Evolutionary conservation across 345 rosid genomes (phyloP), one percentile per base, ranked within the genome.

Genomic region (Lenwebbia sp.): DNA sequence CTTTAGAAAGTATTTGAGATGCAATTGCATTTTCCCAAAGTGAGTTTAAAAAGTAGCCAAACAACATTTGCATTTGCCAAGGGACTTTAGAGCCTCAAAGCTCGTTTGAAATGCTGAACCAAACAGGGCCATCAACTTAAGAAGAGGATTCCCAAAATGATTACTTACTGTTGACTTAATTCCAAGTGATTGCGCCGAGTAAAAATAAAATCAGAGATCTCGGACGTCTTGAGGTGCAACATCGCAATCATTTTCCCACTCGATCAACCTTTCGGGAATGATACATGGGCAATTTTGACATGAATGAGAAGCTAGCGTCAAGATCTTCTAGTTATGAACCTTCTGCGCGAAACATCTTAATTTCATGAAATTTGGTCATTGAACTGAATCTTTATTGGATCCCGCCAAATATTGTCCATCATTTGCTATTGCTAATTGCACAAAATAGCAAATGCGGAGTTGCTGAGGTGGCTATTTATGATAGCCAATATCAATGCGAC

Each of bases 231-330:
- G 5, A 6, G 37, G 19, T 13, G 21, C 40, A 60, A 60, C 40
- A 60, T n/a, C 37, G 7, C 5, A 2, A 6, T 60, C 40, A n/a
- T 4, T n/a, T n/a, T n/a, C n/a, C 5, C 10, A 0, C 4, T 58
- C 9, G 0, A 58, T 58, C 70, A 58, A 58, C n/a, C 70, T 58
- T 58, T 58, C 0, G 0, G 4, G 4, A 0, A 58, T n/a, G 9
- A 58, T 58, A 1, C 4, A n/a, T n/a, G 1, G 19, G 19, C 13
- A 13, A 60, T 44, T 60, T 28, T 1, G 74, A n/a, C 70, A 13
- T 0, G 6, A 58, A 0, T 7, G 0, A 13, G 13, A 58, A 58
- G 14, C 28, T n/a, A 13, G 4, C 1, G 13, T 1, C 6, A 13
- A n/a, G 12, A 58, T 58, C n/a, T 13, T 13, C 9, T 13, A 58